These are phyloP conservation scores for Euphorbia schlechtendalii DNA, from an alignment of 441 rosid genomes.

Conservation along the genomic window DNA sequence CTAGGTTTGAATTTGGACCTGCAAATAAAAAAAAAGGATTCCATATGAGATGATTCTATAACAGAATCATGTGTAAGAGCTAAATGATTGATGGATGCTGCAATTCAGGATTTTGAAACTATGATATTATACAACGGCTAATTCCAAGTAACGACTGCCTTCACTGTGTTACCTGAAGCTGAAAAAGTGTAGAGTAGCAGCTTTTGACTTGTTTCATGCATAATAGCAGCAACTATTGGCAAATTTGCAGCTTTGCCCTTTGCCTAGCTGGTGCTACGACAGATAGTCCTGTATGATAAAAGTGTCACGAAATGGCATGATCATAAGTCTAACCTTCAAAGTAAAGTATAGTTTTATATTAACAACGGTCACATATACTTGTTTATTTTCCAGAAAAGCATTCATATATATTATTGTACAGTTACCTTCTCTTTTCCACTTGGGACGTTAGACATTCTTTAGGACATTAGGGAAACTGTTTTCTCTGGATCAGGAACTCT, in stretches of 20 bases:
- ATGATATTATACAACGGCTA: too few relatives aligned
- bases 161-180: not conserved
- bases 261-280: not conserved
- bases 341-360: not conserved
- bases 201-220: not conserved
- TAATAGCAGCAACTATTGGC: too few relatives aligned
- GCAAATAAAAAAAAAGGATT: not conserved
- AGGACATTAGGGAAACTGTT: too few relatives aligned
- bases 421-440: too few relatives aligned
- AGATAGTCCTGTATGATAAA: not conserved
- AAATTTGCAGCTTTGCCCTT: constrained; percentile 3
- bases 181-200: not conserved
- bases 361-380: not conserved
- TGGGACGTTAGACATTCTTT: too few relatives aligned
- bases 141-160: not conserved
- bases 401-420: too few relatives aligned
- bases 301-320: not conserved
- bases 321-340: not conserved
- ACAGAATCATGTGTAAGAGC: not conserved
- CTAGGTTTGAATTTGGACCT: not conserved
- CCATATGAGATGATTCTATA: not conserved
- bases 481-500: too few relatives aligned
- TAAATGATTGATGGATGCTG: not conserved
- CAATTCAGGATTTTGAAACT: too few relatives aligned
- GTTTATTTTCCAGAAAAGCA: too few relatives aligned